Conservation (phyloP, 495 filamentous ascomycete genomes). For the Parachaetomium inaequale region DNA sequence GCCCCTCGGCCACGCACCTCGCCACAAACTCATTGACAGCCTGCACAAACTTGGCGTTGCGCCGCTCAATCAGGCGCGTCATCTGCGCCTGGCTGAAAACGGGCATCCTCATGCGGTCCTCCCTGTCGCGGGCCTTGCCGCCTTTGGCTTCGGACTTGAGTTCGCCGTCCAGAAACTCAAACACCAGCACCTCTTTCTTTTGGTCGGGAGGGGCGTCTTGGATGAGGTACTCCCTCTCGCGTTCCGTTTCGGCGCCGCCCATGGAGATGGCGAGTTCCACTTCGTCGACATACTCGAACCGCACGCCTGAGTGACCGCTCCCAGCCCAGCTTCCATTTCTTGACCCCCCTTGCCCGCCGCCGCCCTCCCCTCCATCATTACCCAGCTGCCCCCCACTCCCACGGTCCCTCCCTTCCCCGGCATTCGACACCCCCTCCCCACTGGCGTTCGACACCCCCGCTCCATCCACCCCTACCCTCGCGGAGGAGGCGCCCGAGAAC, state of each 20-base stretch:
- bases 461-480: neutral
- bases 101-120: constrained; percentile 89
- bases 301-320: constrained; percentile 68
- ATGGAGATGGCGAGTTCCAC: constrained; percentile 33
- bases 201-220: constrained; percentile 32
- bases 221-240: constrained; percentile 28
- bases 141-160: constrained; percentile 76
- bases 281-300: constrained; percentile 78
- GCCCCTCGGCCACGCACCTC: constrained; percentile 58
- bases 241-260: constrained; percentile 43
- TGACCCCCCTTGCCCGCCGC: neutral
- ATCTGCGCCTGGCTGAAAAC: constrained; percentile 91
- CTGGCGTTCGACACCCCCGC: too few relatives aligned
- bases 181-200: constrained; percentile 67
- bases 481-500: too few relatives aligned
- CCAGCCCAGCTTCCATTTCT: neutral
- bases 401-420: neutral
- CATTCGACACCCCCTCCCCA: neutral
- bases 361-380: neutral
- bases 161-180: constrained; percentile 91
- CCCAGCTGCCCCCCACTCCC: neutral
- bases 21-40: constrained; percentile 76
- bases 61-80: constrained; percentile 83
- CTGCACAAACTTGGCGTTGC: constrained; percentile 78
- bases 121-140: constrained; percentile 60